Conservation (phyloP, 768 basidiomycete genomes). For the Pleurotus cornucopiae region DNA sequence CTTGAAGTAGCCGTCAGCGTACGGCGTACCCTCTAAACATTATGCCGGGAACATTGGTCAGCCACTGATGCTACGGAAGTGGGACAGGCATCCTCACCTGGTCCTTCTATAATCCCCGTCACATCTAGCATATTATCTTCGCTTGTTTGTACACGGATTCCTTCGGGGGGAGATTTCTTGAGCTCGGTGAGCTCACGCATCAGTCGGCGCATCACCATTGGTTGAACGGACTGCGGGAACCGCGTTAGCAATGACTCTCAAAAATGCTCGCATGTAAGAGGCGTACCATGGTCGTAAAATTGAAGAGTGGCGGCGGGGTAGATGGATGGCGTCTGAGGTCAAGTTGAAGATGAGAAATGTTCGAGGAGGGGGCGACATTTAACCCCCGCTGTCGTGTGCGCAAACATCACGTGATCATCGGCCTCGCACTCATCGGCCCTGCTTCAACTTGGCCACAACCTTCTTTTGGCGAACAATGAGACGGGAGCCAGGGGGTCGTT, state of each 20-base stretch:
- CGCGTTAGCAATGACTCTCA: background rate
- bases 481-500: too few relatives aligned
- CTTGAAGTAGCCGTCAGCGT: conserved; percentile 63
- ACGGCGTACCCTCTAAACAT: conserved; percentile 54
- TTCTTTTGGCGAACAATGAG: too few relatives aligned
- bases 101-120: conserved; percentile 85
- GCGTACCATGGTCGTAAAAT: background rate
- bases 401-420: background rate
- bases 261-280: background rate
- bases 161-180: conserved; percentile 81
- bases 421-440: too few relatives aligned
- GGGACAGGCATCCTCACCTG: conserved; percentile 49
- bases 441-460: too few relatives aligned
- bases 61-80: conserved; percentile 13
- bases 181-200: conserved; percentile 85
- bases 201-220: conserved; percentile 73
- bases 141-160: conserved; percentile 81
- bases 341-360: background rate
- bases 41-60: conserved; percentile 19
- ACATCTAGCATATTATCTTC: conserved; percentile 90
- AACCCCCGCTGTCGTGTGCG: background rate
- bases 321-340: background rate
- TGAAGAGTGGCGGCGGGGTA: background rate
- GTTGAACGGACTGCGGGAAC: conserved; percentile 33
- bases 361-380: background rate